Conservation (phyloP, 2,329 filamentous ascomycete species). For the Stemphylium vesicarium region DNA sequence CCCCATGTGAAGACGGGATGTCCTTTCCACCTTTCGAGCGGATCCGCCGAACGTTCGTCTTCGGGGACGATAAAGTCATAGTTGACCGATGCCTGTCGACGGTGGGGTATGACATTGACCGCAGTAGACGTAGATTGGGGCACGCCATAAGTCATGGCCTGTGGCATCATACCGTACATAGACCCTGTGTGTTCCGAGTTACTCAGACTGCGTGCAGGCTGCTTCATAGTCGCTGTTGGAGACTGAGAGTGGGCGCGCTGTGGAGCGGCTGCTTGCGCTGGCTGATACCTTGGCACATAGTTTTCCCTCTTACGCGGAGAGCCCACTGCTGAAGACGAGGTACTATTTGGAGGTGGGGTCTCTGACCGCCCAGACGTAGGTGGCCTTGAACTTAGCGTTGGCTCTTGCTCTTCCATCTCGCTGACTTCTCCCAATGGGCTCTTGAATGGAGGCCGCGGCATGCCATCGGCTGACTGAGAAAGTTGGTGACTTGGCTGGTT, state of each 20-base stretch:
- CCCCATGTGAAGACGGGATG: slow-evolving; percentile 87
- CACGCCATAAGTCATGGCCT: slow-evolving; percentile 44
- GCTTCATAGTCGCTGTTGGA: slow-evolving; percentile 61
- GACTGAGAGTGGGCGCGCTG: slow-evolving; percentile 64
- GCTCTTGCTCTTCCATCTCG: slow-evolving; percentile 40
- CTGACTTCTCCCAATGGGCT: slow-evolving; percentile 43
- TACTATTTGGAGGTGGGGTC: slow-evolving; percentile 43
- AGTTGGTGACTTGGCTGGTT: slow-evolving; percentile 30
- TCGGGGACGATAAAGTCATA: slow-evolving; percentile 63
- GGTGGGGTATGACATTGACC: slow-evolving; percentile 42
- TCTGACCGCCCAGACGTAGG: slow-evolving; percentile 34
- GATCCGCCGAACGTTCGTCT: slow-evolving; percentile 69
- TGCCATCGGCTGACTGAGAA: slow-evolving; percentile 36
- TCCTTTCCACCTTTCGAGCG: slow-evolving; percentile 88
- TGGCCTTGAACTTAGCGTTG: slow-evolving; percentile 21
- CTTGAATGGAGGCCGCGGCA: slow-evolving; percentile 33
- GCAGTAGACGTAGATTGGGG: slow-evolving; percentile 22
- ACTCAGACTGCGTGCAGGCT: slow-evolving; percentile 50
- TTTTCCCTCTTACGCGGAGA: slow-evolving; percentile 50
- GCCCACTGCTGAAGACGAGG: slow-evolving; percentile 42
- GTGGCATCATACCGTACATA: slow-evolving; percentile 55
- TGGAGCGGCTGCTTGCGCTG: slow-evolving; percentile 17
- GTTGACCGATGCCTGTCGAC: slow-evolving; percentile 54
- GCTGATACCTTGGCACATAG: slow-evolving; percentile 60
- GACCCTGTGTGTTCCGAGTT: slow-evolving; percentile 61